Conservation (phyloP, 495 filamentous ascomycete genomes). For the Oidiodendron maius region DNA sequence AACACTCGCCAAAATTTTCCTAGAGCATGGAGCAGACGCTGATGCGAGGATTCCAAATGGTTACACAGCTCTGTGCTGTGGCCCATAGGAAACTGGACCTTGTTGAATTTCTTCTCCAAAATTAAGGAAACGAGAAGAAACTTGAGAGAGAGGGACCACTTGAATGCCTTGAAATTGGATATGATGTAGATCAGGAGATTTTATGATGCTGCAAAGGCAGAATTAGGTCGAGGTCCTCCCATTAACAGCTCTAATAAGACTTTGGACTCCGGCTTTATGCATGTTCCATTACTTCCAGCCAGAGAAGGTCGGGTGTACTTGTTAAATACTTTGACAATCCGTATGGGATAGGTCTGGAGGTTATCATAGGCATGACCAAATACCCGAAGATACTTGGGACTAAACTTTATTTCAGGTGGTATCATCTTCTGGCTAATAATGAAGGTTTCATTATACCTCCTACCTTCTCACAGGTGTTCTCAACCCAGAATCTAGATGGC, state of each 20-base stretch:
- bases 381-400: background rate
- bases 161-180: background rate
- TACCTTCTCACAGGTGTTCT: background rate
- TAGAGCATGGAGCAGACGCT: conserved; percentile 1
- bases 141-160: background rate
- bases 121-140: conserved; percentile 1
- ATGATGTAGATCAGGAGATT: background rate
- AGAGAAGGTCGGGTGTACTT: background rate
- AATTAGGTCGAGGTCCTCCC: background rate
- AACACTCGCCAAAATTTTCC: background rate
- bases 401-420: background rate
- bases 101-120: background rate
- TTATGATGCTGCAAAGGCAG: background rate
- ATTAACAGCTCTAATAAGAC: background rate
- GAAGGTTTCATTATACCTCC: background rate
- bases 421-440: conserved; percentile 4
- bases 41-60: conserved; percentile 1
- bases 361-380: background rate
- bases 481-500: background rate
- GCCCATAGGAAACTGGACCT: background rate
- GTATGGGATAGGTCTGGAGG: background rate
- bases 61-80: background rate
- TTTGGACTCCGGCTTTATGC: background rate
- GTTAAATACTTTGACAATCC: background rate
- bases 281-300: background rate